Conservation (phyloP, 2,329 filamentous ascomycete species). For the Stachybotrys chlorohalonatus region DNA sequence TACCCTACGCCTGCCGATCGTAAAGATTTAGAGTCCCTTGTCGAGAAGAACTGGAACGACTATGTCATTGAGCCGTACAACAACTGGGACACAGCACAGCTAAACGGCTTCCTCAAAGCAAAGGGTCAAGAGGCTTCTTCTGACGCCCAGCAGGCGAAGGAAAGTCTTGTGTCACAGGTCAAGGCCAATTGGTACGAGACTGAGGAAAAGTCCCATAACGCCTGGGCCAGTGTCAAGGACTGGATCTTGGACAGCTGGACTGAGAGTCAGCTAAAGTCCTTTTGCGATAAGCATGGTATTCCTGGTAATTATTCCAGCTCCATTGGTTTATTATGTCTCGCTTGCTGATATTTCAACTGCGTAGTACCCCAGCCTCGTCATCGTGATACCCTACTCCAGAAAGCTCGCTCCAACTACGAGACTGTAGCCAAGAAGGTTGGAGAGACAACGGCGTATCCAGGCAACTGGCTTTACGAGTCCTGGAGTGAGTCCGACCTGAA, state of each 20-base stretch:
- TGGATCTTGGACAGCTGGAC: conserved; percentile 97
- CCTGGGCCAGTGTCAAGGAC: conserved; percentile 65
- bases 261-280: conserved; percentile 87
- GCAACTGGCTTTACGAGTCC: conserved; percentile 84
- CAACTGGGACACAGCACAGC: conserved; percentile 63
- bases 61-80: conserved; percentile 69
- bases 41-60: conserved; percentile 81
- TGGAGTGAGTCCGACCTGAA: conserved; percentile 95
- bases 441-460: conserved; percentile 78
- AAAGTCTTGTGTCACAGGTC: conserved; percentile 60
- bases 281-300: conserved; percentile 81
- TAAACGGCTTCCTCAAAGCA: conserved; percentile 56
- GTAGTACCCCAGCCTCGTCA: conserved; percentile 74
- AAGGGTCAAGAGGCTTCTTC: conserved; percentile 65
- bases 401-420: conserved; percentile 76
- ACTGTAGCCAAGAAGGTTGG: conserved; percentile 62
- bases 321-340: not conserved
- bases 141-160: conserved; percentile 57
- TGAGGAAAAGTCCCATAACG: conserved; percentile 64
- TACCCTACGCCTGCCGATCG: conserved; percentile 87
- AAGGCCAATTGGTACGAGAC: conserved; percentile 70
- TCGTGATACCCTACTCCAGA: conserved; percentile 71
- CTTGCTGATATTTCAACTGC: not conserved
- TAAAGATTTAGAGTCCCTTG: conserved; percentile 86
- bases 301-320: conserved; percentile 40